Evolutionary conservation across 805 yeast species (phyloP).

Genomic region (Lipomyces starkeyi): DNA sequence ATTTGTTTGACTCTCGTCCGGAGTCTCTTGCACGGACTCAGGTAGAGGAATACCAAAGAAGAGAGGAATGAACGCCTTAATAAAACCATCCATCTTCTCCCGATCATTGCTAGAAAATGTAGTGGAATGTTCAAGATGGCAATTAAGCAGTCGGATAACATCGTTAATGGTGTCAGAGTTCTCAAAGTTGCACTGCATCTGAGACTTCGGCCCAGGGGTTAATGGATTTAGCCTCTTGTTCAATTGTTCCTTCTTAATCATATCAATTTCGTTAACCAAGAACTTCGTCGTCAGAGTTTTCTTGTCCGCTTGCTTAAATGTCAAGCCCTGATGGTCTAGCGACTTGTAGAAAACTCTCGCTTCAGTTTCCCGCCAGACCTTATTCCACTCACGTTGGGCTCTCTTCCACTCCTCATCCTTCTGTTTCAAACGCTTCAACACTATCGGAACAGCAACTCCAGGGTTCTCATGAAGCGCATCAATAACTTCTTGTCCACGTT

Average conservation of each 20-base stretch:
- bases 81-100: constrained; percentile 72
- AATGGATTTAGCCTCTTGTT: constrained; percentile 84
- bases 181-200: constrained; percentile 64
- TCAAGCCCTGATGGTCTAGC: constrained; percentile 91
- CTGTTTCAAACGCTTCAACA: constrained; percentile 89
- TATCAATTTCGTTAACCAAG: constrained; percentile 86
- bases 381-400: constrained; percentile 98
- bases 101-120: constrained; percentile 81
- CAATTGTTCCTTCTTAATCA: constrained; percentile 89
- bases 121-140: constrained; percentile 69
- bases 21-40: constrained; percentile 53
- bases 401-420: constrained; percentile 99
- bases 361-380: constrained; percentile 98
- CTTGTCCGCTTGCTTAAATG: constrained; percentile 96
- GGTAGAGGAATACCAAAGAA: constrained; percentile 59
- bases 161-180: constrained; percentile 78
- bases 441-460: constrained; percentile 91
- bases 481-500: constrained; percentile 93
- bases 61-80: constrained; percentile 69
- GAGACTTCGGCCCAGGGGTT: constrained; percentile 83
- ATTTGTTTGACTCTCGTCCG: constrained; percentile 17
- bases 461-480: constrained; percentile 96
- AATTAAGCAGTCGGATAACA: constrained; percentile 68
- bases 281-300: constrained; percentile 89
- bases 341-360: constrained; percentile 93